These are phyloP conservation scores for Ceratobasidium sp. DNA, from an alignment of 1,284 basidiomycete genomes.

Conservation along the genomic window DNA sequence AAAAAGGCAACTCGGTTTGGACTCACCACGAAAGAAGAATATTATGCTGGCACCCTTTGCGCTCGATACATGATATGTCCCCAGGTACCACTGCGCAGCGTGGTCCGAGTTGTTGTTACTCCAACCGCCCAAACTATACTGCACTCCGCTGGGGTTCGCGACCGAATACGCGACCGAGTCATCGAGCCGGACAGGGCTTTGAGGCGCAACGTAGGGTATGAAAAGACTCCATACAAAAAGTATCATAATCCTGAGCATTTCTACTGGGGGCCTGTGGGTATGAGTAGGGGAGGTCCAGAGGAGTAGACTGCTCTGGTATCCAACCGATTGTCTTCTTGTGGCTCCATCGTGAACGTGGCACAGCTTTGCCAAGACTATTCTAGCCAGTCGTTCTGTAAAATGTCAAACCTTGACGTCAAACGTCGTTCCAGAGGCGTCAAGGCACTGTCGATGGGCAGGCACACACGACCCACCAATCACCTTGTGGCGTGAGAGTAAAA, in stretches of 20 bases:
- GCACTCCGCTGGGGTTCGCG: constrained; percentile 2
- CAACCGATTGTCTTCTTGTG: too few species aligned
- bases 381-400: too few species aligned
- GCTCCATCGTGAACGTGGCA: too few species aligned
- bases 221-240: not conserved
- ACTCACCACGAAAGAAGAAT: constrained; percentile 8
- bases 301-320: too few species aligned
- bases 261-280: not conserved
- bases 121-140: not conserved
- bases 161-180: not conserved
- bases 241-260: not conserved
- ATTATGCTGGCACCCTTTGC: not conserved
- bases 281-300: too few species aligned
- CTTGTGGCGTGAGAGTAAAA: too few species aligned
- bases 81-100: not conserved
- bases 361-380: too few species aligned
- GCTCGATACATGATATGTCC: not conserved
- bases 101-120: not conserved
- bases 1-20: not conserved
- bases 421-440: too few species aligned
- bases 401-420: too few species aligned
- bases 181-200: not conserved
- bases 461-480: too few species aligned
- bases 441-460: too few species aligned
- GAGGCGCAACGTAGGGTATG: not conserved